Evolutionary conservation across 2,329 filamentous ascomycete species (phyloP).

Genomic region (Bipolaris gigantea): DNA sequence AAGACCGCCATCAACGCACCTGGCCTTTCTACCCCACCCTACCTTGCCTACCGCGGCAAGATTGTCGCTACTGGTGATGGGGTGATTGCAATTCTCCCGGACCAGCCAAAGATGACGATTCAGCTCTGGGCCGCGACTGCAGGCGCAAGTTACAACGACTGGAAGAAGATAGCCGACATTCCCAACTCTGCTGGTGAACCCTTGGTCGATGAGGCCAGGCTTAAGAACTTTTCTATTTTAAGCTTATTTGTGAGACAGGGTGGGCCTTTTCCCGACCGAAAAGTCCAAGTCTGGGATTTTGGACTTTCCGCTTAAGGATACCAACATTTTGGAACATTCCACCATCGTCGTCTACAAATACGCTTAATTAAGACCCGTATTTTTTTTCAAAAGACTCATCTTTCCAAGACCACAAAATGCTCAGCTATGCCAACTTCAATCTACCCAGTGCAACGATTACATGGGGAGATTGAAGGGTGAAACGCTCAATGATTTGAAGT

Average conservation of each 20-base stretch:
- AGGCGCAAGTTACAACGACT: slow-evolving; percentile 30
- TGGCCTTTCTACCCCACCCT: slow-evolving; percentile 35
- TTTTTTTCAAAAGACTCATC: too few species aligned
- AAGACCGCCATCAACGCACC: slow-evolving; percentile 37
- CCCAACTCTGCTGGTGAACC: slow-evolving; percentile 37
- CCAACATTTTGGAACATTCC: background rate
- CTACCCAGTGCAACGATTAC: too few species aligned
- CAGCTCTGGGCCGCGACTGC: slow-evolving; percentile 37
- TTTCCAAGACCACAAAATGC: too few species aligned
- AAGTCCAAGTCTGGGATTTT: slow-evolving; percentile 43
- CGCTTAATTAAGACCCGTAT: too few species aligned
- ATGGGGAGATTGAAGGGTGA: too few species aligned
- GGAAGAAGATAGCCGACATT: slow-evolving; percentile 38
- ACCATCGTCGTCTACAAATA: too few species aligned
- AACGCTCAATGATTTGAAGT: too few species aligned
- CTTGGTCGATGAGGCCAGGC: slow-evolving; percentile 35
- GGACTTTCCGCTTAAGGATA: slow-evolving; percentile 11
- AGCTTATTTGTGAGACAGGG: slow-evolving; percentile 43
- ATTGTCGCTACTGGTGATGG: slow-evolving; percentile 33
- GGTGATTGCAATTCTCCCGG: slow-evolving; percentile 36
- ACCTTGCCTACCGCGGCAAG: slow-evolving; percentile 39
- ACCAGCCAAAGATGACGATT: slow-evolving; percentile 32
- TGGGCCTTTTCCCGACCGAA: slow-evolving; percentile 36
- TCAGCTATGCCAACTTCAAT: too few species aligned
- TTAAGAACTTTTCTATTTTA: slow-evolving; percentile 28